Evolutionary conservation across 2,329 filamentous ascomycete species (phyloP), one percentile per base, ranked within the genome.

Genomic region (Neonectria sp.): DNA sequence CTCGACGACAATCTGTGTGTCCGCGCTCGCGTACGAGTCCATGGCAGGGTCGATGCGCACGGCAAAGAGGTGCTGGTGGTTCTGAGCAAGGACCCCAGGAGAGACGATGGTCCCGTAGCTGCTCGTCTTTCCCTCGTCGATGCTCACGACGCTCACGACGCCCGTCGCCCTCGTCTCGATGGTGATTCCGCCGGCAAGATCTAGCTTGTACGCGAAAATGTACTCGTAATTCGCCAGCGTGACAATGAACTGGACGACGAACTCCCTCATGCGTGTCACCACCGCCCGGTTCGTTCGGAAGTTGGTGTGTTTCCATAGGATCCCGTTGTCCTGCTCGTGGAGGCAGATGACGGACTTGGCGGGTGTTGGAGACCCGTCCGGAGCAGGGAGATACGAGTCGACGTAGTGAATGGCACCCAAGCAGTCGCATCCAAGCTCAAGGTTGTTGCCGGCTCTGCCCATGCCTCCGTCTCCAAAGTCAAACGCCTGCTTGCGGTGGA

Each of bases 151-250:
- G 7, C 86, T 89, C 13, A 93, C 83, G 46, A 93, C 89, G 2
- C 91, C 91, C 0, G 91, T 93, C 0, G 91, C 90, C 2, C 91
- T 85, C 0, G 88, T 87, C 77, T 93, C 90, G 48, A 91, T 81
- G 0, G 84, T 85, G 55, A 93, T 85, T 7, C 85, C 87, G 3
- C 88, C 92, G 2, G 89, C 86, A 55, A 90, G 89, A 71, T 91
- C 86, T 61, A 93, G 87, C 68, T 84, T 84, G 63, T 82, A 87
- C 55, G 82, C 80, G 51, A 88, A 84, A 3, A 86, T 80, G 67
- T 88, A 93, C 75, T 93, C 91, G 80, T 93, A 93, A 80, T 93
- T 93, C 37, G 87, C 88, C 1, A 92, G 84, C 0, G 91, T 93
- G 72, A 91, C 88, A 77, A 93, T 90, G 75, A 88, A 91, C 73